These are phyloP conservation scores for Moesziomyces globuligerus DNA, from an alignment of 1,284 basidiomycete species.

Conservation along the genomic window DNA sequence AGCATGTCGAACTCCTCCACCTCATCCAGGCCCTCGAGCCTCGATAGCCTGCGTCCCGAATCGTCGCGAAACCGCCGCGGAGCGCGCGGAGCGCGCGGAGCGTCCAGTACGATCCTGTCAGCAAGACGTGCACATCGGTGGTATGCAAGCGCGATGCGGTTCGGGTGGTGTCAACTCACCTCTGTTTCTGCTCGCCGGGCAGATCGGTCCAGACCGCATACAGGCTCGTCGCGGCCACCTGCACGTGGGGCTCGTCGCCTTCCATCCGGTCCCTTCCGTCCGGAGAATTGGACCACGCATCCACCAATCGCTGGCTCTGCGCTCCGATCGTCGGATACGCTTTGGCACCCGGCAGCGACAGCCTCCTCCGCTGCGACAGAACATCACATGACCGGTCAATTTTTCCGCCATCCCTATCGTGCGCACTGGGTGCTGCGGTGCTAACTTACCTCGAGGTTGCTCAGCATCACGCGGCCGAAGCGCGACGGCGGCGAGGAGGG, in stretches of 20 bases:
- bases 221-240: constrained; percentile 21
- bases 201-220: constrained; percentile 47
- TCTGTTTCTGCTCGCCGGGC: constrained; percentile 23
- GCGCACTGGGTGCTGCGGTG: too few relatives aligned
- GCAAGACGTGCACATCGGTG: too few relatives aligned
- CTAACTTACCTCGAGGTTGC: constrained; percentile 60
- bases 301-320: constrained; percentile 46
- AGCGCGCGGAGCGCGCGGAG: too few relatives aligned
- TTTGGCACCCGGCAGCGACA: constrained; percentile 58
- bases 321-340: constrained; percentile 45
- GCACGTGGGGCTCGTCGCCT: too few relatives aligned
- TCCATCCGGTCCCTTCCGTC: neutral
- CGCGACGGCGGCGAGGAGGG: constrained; percentile 10
- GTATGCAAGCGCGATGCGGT: too few relatives aligned
- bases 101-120: too few relatives aligned
- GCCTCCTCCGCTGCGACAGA: constrained; percentile 34
- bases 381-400: too few relatives aligned
- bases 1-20: constrained; percentile 66
- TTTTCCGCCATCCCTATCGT: too few relatives aligned
- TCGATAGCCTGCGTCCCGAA: constrained; percentile 53
- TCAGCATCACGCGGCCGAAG: constrained; percentile 65
- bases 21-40: constrained; percentile 64
- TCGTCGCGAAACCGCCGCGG: too few relatives aligned
- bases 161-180: constrained; percentile 31
- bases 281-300: constrained; percentile 26